Evolutionary conservation across 768 basidiomycete genomes (phyloP).

Genomic region (Phanerodontia chrysosporium): DNA sequence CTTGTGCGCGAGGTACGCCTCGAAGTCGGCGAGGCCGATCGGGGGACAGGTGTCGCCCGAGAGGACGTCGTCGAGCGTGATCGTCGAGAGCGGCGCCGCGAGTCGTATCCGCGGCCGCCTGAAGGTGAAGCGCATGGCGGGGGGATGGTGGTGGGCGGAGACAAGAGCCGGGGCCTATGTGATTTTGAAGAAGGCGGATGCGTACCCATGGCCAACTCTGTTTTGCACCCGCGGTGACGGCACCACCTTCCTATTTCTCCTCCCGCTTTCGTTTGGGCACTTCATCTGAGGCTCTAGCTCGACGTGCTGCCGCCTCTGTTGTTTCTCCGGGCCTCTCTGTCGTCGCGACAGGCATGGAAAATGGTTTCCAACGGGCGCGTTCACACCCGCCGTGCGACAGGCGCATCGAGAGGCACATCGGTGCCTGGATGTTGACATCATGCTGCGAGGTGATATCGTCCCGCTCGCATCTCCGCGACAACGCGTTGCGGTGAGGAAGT

Average conservation of each 20-base stretch:
- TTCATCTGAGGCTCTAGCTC: background rate
- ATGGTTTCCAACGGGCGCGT: background rate
- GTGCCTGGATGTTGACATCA: no score
- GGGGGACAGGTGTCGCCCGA: constrained; percentile 37
- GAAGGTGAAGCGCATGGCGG: background rate
- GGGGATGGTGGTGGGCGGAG: background rate
- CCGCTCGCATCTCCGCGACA: no score
- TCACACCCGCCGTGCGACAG: background rate
- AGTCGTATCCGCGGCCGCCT: background rate
- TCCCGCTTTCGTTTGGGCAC: no score
- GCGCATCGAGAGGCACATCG: no score
- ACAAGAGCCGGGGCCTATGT: background rate
- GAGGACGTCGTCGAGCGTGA: constrained; percentile 29
- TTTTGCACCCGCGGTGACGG: background rate
- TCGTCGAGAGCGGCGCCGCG: background rate
- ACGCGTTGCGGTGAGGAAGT: no score
- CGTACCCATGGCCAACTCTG: background rate
- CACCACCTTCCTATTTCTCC: background rate
- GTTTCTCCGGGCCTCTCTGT: background rate
- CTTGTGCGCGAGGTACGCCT: constrained; percentile 21
- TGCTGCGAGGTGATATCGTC: no score
- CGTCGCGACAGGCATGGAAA: background rate
- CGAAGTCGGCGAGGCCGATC: constrained; percentile 31
- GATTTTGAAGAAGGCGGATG: background rate
- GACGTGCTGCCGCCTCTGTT: background rate